Evolutionary conservation across 371 early-diverging fungal species (phyloP), one percentile per base, ranked within the genome.

Genomic region (Lichtheimia ornata): DNA sequence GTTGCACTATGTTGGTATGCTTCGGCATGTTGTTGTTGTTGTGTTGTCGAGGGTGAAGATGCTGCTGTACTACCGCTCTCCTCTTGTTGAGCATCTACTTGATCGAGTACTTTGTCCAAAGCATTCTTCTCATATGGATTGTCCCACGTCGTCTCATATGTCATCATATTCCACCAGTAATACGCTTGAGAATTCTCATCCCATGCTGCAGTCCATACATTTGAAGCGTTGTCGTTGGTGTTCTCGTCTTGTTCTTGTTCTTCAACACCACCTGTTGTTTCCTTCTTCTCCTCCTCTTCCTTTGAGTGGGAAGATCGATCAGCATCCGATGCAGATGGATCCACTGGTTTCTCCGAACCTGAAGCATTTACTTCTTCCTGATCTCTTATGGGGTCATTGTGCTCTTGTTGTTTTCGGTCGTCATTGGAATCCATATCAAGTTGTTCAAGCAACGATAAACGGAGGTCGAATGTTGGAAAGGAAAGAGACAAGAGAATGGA

Each of bases 111-210:
- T 45, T 58, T 50, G 30, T 44, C 28, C 25, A 42, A 5, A 22
- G 13, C 5, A 24, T 43, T 62, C 47, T 42, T 62, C 63, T 41
- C 51, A 53, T 25, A 58, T 41, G 51, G 79, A 60, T 80, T 69
- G 0, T 69, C 70, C 85, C 84, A 84, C 4, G 83, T 80, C 1
- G 85, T 86, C 63, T 86, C 84, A 56, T 84, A 79, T 7, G 87
- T 84, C 15, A 71, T 57, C 30, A 77, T 80, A 63, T 86, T 86
- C 87, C 84, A 86, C 76, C 78, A 86, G 64, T 86, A 86, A 53
- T 83, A 86, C 2, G 74, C 70, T 58, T 81, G 77, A 6, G 67
- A 69, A 30, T 68, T 66, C 5, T 73, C 70, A 69, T 86, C 82
- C 81, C 82, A 86, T 22, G 75, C 74, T n/a, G 82, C 62, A 50